Base-by-base conservation (phyloP, 345 rosid species). In the Bruguiera gymnorhiza region DNA sequence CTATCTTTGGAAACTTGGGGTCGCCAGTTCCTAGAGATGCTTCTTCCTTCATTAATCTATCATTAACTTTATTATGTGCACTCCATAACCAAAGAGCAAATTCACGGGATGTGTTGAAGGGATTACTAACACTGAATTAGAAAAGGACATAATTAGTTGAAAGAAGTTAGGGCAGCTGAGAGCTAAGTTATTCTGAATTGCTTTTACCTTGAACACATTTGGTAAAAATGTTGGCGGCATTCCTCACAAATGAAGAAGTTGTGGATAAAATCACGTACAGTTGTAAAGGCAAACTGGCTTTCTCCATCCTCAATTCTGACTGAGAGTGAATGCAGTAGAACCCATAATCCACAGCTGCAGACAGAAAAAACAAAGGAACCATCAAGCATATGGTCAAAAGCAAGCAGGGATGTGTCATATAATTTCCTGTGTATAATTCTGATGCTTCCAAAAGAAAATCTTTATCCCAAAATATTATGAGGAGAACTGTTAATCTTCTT, bases 331-430 rank as follows among this genome's bases (percentile, higher is more conserved):
- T 95, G 99, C 79, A 95, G 73, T 65, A 95, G 86, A 70, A 92
- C 87, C 99, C 99, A 95, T 75, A 95, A 81, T 18, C 98, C 98
- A 59, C 99, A 95, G 85, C 98, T 95, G 84, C 82, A 84, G 80
- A 68, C 39, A 29, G 52, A 69, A 52, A 37, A 37, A 74, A 56
- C 37, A 66, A 57, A 8, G 20, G 65, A 65, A 63, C 21, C 31
- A 37, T 23, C 36, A 32, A 31, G 21, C 16, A 46, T 52, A 36
- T 19, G 6, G 60, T 60, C n/a, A 52, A 66, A 55, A 6, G n/a
- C 32, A 29, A 39, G 39, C 18, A 21, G 29, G 27, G 48, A 55
- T 2, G 39, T 20, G n/a, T 30, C 34, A 5, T 36, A 55, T 37
- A 63, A 19, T 4, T 56, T 4, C 16, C 6, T 56, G 30, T 9